Evolutionary conservation across 2,329 filamentous ascomycete genomes (phyloP), one percentile per base, ranked within the genome.

Genomic region (Cercospora berteroae): DNA sequence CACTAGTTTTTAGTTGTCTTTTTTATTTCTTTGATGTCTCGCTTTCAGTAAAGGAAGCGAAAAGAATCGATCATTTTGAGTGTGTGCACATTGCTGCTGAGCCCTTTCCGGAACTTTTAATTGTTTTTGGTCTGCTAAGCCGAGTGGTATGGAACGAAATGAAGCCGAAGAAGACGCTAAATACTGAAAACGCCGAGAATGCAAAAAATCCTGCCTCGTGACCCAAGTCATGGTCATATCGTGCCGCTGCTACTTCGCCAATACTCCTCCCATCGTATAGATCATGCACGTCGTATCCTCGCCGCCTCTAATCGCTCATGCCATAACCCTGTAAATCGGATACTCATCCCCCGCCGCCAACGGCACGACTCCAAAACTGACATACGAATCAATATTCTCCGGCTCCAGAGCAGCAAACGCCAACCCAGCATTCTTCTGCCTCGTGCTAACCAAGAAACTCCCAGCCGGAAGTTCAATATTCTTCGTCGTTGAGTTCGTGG

Each of bases 331-430:
- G 58, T 75, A 80, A 1, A 79, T 69, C 6, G 77, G 78, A 69
- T 78, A 78, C 67, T 75, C 50, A 63, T 79, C 77, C 2, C 77
- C 78, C 8, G 74, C 73, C 48, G 76, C 77, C 67, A 80, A 48
- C 8, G 77, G 77, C 36, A 80, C 74, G 42, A 79, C 76, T 3
- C 75, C 75, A 67, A 78, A 79, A 6, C 75, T 78, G 3, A 79
- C 78, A 68, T 78, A 79, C 5, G 74, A 76, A 52, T 79, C 78
- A 36, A 77, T 77, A 18, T 77, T 77, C 70, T 80, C 78, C 8
- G 78, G 79, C 67, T 80, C 78, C 8, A 80, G 68, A 18, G 77
- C 73, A 20, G 78, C 75, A 69, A 79, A 78, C 2, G 78, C 78
- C 18, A 79, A 33, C 0, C 74, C 78, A 1, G 77, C 77, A 44